Conservation (phyloP, 2,329 filamentous ascomycete genomes). For the Lizonia empirigonia region DNA sequence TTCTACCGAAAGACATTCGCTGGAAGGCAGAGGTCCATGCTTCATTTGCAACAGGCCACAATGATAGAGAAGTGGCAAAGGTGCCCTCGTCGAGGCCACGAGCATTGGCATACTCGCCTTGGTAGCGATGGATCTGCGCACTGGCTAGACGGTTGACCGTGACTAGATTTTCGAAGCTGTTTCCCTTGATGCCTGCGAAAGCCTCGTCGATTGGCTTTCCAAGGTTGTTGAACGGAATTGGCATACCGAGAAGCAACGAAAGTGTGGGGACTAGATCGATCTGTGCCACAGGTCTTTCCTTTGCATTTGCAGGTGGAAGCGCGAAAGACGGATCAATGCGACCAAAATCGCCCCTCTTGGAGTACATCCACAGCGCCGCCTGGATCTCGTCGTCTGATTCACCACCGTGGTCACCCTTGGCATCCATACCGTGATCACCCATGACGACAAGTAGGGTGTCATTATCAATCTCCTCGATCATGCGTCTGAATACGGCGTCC, state of each 20-base stretch:
- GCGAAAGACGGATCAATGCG: slow-evolving; percentile 67
- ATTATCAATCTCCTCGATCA: slow-evolving; percentile 77
- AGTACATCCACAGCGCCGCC: slow-evolving; percentile 98
- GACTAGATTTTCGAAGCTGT: slow-evolving; percentile 77
- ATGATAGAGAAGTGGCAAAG: slow-evolving; percentile 59
- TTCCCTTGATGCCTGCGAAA: slow-evolving; percentile 73
- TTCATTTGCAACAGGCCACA: slow-evolving; percentile 66
- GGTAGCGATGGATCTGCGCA: slow-evolving; percentile 88
- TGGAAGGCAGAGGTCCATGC: slow-evolving; percentile 53
- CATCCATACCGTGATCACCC: slow-evolving; percentile 99
- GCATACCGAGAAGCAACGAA: slow-evolving; percentile 83
- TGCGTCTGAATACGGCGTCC: slow-evolving; percentile 75
- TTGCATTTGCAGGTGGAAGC: slow-evolving; percentile 71
- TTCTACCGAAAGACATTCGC: slow-evolving; percentile 41
- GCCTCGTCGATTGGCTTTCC: slow-evolving; percentile 93
- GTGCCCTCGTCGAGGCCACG: slow-evolving; percentile 69
- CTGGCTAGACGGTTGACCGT: slow-evolving; percentile 76
- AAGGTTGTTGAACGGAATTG: slow-evolving; percentile 95
- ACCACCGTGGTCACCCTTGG: slow-evolving; percentile 96
- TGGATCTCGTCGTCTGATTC: slow-evolving; percentile 96
- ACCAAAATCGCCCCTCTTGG: slow-evolving; percentile 83
- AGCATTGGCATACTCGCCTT: slow-evolving; percentile 77
- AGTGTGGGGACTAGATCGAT: slow-evolving; percentile 96
- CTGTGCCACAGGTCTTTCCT: slow-evolving; percentile 75
- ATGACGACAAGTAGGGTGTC: slow-evolving; percentile 90